Conservation (phyloP, 2,329 filamentous ascomycete species). For the Aureobasidium sp. region DNA sequence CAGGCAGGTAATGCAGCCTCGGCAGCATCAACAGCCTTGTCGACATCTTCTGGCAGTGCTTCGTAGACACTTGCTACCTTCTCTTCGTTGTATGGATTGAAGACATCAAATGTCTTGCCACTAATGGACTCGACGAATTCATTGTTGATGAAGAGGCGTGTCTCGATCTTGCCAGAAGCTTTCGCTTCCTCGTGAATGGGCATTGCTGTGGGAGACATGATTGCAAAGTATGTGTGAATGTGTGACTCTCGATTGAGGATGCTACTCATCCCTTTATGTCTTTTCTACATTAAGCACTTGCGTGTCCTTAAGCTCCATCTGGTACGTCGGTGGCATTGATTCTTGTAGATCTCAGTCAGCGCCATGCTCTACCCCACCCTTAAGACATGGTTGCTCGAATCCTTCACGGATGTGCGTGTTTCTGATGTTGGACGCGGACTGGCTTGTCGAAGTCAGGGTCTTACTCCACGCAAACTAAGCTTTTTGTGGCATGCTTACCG, state of each 20-base stretch:
- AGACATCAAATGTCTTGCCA: constrained; percentile 40
- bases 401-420: not conserved
- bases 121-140: constrained; percentile 7
- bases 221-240: not conserved
- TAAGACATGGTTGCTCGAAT: not conserved
- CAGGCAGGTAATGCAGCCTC: constrained; percentile 55
- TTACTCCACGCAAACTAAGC: not conserved
- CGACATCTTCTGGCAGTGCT: constrained; percentile 52
- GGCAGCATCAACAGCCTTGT: constrained; percentile 62
- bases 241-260: not conserved
- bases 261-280: not conserved
- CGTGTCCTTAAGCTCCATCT: not conserved
- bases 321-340: not conserved
- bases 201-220: not conserved
- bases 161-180: not conserved
- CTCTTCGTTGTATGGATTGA: constrained; percentile 44
- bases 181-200: not conserved
- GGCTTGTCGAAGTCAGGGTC: not conserved
- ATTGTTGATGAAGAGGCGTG: constrained; percentile 16
- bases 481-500: not conserved
- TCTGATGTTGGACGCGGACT: not conserved
- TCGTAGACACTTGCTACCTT: constrained; percentile 25
- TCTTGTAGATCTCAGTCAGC: not conserved
- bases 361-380: not conserved
- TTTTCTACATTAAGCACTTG: not conserved